Conservation (phyloP, 2,329 filamentous ascomycete species). For the Cordyceps militaris region DNA sequence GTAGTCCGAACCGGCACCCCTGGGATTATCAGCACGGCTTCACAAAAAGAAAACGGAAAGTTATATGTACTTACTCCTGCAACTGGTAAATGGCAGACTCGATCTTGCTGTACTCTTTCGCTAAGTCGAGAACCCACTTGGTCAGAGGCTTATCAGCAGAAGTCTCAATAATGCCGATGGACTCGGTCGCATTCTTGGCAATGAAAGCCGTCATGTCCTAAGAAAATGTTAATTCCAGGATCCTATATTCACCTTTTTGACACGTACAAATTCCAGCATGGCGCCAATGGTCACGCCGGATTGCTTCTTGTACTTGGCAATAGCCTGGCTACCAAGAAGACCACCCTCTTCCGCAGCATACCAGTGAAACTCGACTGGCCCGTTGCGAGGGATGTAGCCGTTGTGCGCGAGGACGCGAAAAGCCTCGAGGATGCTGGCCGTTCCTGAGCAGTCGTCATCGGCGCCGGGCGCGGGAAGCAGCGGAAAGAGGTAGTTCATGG, state of each 20-base stretch:
- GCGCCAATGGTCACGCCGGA: conserved; percentile 57
- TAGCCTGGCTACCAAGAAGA: conserved; percentile 55
- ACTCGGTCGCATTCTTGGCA: conserved; percentile 30
- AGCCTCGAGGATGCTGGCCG: conserved; percentile 67
- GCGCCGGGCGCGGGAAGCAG: conserved; percentile 64
- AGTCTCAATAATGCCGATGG: conserved; percentile 33
- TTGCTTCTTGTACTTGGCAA: conserved; percentile 61
- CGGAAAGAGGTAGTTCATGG: conserved; percentile 65
- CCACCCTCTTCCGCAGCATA: conserved; percentile 74
- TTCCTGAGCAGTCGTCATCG: conserved; percentile 66
- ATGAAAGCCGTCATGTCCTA: conserved; percentile 35
- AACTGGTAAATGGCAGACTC: conserved; percentile 28
- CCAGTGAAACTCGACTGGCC: conserved; percentile 67
- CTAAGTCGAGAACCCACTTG: conserved; percentile 27
- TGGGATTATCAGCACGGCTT: conserved; percentile 11
- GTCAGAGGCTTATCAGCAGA: conserved; percentile 30
- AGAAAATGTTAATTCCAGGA: conserved; percentile 51
- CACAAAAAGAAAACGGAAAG: not conserved
- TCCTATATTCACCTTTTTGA: conserved; percentile 37
- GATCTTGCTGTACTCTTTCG: conserved; percentile 31
- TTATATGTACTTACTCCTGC: conserved; percentile 18
- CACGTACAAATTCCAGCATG: conserved; percentile 55
- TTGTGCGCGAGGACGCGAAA: conserved; percentile 55
- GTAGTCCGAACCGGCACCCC: conserved; percentile 33
- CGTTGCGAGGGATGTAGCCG: conserved; percentile 26